Percentiles rank a stretch among this genome's conserved stretches.
Evolutionary conservation across 352 stramenopile species (phyloP).

Genomic region (Peronosclerospora sorghi): DNA sequence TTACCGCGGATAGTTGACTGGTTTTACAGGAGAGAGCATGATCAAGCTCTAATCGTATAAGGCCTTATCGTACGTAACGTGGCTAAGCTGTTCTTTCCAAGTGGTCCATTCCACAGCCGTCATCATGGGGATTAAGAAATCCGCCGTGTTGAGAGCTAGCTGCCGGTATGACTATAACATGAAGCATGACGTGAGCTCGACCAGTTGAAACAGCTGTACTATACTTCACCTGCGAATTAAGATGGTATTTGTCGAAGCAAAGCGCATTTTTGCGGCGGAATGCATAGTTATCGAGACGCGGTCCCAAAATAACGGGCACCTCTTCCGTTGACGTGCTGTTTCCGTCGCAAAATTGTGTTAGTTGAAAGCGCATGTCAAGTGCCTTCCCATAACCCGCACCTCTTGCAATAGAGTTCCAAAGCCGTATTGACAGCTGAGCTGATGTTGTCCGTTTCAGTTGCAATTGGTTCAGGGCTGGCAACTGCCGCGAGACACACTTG

Average conservation of each 20-base stretch:
- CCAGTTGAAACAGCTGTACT: neutral
- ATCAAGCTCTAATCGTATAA: constrained; percentile 53
- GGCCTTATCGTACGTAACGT: constrained; percentile 65
- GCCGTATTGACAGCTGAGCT: constrained; percentile 42
- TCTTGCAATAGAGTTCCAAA: constrained; percentile 68
- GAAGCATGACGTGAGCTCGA: constrained; percentile 1
- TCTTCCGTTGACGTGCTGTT: constrained; percentile 58
- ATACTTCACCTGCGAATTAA: constrained; percentile 60
- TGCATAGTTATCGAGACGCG: constrained; percentile 60
- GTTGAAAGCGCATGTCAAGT: neutral
- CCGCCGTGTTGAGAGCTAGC: constrained; percentile 59
- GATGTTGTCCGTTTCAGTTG: constrained; percentile 20
- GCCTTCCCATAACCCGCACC: constrained; percentile 19
- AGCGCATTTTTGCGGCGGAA: constrained; percentile 52
- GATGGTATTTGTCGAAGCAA: constrained; percentile 65
- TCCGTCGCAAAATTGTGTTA: constrained; percentile 7
- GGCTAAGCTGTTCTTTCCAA: constrained; percentile 71
- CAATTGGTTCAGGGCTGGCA: constrained; percentile 31
- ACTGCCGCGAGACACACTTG: constrained; percentile 61
- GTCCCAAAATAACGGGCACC: constrained; percentile 49
- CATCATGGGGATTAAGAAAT: constrained; percentile 75
- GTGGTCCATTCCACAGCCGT: constrained; percentile 74
- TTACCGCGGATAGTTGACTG: neutral
- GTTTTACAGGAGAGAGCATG: constrained; percentile 1
- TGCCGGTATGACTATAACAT: constrained; percentile 56